A percentile compares a stretch with the other conserved stretches of the same genome.
Evolutionary conservation across 257 asterid species (phyloP).

Genomic region (Rhazya stricta): DNA sequence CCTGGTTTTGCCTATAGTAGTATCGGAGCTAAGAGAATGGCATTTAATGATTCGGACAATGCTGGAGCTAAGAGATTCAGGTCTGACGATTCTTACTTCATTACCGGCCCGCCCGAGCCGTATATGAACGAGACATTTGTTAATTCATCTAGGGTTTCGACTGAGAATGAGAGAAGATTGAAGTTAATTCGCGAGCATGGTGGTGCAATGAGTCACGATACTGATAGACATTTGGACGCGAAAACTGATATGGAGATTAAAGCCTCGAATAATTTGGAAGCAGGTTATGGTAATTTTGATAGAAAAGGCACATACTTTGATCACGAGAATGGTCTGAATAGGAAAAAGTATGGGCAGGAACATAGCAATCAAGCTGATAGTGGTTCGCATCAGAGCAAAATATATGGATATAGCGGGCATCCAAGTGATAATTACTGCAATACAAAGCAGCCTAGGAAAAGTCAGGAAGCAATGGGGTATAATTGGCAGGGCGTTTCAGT

Average conservation of each 20-base stretch:
- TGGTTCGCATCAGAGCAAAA: slow-evolving; percentile 27
- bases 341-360: background rate
- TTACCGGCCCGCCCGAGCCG: background rate
- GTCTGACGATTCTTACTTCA: slow-evolving; percentile 27
- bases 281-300: slow-evolving; percentile 16
- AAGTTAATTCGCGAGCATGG: slow-evolving; percentile 78
- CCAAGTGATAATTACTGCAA: slow-evolving; percentile 28
- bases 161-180: slow-evolving; percentile 72
- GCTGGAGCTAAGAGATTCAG: slow-evolving; percentile 65
- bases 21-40: slow-evolving; percentile 61
- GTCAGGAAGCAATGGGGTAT: slow-evolving; percentile 22
- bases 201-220: slow-evolving; percentile 26
- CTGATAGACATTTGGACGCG: slow-evolving; percentile 20
- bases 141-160: slow-evolving; percentile 10
- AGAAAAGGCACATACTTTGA: slow-evolving; percentile 19
- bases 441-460: slow-evolving; percentile 22
- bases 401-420: slow-evolving; percentile 24
- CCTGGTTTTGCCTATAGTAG: slow-evolving; percentile 24
- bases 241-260: slow-evolving; percentile 22
- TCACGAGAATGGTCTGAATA: slow-evolving; percentile 14
- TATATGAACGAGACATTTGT: slow-evolving; percentile 14
- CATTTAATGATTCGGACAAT: slow-evolving; percentile 37
- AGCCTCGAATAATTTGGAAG: background rate
- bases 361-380: slow-evolving; percentile 18
- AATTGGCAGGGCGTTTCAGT: slow-evolving; percentile 15